phyloP scores from a whole-genome alignment of 176 grass and related monocot species.

The Puccinellia tenuiflora region DNA sequence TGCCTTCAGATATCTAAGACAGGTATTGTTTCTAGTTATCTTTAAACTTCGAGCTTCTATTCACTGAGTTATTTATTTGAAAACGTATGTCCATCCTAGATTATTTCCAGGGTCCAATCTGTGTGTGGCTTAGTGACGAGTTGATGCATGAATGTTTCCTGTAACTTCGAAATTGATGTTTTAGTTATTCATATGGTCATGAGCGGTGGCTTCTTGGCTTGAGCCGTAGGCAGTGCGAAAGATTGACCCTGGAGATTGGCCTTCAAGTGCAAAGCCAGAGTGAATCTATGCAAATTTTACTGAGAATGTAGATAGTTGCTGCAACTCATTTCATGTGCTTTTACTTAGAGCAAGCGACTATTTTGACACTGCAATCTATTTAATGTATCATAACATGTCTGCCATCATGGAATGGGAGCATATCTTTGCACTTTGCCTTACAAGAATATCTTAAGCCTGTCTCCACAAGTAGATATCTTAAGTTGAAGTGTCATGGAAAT shows the following conservation, averaged over 20 bases:
- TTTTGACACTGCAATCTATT: neutral
- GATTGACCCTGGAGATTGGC: neutral
- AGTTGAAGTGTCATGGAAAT: neutral
- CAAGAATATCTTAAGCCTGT: neutral
- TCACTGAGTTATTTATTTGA: neutral
- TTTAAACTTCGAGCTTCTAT: neutral
- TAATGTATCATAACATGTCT: neutral
- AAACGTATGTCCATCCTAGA: neutral
- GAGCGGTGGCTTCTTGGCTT: neutral
- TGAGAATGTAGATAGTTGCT: neutral
- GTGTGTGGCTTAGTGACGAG: neutral
- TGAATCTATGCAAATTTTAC: neutral
- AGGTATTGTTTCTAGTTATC: conserved; percentile 24
- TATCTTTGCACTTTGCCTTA: neutral
- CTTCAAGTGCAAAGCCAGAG: neutral
- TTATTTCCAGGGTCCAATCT: neutral
- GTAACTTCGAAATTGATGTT: neutral
- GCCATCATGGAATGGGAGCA: neutral
- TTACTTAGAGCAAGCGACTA: neutral
- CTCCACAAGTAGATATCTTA: neutral
- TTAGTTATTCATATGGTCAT: neutral
- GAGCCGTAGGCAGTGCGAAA: neutral
- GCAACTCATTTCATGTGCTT: neutral
- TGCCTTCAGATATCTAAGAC: conserved; percentile 28
- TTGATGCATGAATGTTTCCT: neutral